Conservation (phyloP, 352 stramenopile species). For the Globisporangium cystogenes region DNA sequence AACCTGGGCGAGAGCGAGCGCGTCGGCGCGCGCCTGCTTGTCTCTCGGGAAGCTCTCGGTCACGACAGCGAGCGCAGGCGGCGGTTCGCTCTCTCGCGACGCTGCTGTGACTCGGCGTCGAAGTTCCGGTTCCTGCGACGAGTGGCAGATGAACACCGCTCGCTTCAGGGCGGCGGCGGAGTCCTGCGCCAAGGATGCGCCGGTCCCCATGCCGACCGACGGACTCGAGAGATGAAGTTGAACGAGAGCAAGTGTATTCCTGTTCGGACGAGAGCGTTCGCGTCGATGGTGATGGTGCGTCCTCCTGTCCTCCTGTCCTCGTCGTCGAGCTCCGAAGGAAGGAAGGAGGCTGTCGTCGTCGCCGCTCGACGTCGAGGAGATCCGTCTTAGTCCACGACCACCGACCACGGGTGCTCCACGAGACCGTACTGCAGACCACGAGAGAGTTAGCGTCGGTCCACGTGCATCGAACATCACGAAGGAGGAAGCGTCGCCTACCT, state of each 20-base stretch:
- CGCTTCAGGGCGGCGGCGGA: not conserved
- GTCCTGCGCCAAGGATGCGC: constrained; percentile 12
- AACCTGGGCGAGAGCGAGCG: constrained; percentile 20
- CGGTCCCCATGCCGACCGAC: constrained; percentile 17
- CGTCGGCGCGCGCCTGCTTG: constrained; percentile 19
- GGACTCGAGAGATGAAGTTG: no score
- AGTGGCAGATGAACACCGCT: constrained; percentile 25
- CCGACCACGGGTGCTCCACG: constrained; percentile 32
- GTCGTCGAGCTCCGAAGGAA: no score
- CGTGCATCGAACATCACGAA: not conserved
- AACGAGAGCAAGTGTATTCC: not conserved
- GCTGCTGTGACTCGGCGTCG: constrained; percentile 7
- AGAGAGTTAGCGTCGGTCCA: not conserved
- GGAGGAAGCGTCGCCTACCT: constrained; percentile 12
- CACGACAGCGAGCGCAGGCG: constrained; percentile 17
- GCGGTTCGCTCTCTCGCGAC: not conserved
- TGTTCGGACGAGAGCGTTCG: not conserved
- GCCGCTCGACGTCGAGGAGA: not conserved
- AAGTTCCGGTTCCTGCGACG: constrained; percentile 9
- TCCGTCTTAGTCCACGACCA: constrained; percentile 24
- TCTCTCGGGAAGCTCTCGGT: constrained; percentile 33
- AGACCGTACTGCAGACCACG: constrained; percentile 20
- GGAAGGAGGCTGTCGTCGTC: not conserved
- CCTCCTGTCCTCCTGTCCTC: no score
- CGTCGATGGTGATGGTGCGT: no score